A percentile compares a stretch with the other conserved stretches of the same genome.
Evolutionary conservation across 768 basidiomycete species (phyloP).

Genomic region (Glaciozyma martinii): DNA sequence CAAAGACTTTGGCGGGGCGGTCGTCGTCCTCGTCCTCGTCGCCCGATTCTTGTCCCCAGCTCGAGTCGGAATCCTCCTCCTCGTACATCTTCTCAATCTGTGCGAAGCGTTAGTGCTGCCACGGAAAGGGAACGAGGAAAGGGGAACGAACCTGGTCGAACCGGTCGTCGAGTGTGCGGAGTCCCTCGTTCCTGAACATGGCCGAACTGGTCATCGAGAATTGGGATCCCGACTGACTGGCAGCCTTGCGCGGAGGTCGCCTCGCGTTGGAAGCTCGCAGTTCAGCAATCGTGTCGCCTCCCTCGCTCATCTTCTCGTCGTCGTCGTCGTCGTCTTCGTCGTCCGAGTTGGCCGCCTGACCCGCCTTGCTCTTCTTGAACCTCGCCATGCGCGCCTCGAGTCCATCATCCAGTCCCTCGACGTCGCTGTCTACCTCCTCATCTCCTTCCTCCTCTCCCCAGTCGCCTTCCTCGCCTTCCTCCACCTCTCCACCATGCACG

Average conservation of each 20-base stretch:
- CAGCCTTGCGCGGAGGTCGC: slow-evolving; percentile 50
- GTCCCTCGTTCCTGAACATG: slow-evolving; percentile 82
- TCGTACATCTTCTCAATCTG: slow-evolving; percentile 75
- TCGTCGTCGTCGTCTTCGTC: slow-evolving; percentile 19
- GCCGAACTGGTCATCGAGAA: slow-evolving; percentile 97
- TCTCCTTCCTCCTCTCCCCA: slow-evolving; percentile 37
- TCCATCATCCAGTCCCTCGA: slow-evolving; percentile 35
- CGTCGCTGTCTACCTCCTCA: slow-evolving; percentile 31
- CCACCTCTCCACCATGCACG: slow-evolving; percentile 37
- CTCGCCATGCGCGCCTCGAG: slow-evolving; percentile 17
- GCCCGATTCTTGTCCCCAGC: slow-evolving; percentile 42
- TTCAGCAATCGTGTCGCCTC: slow-evolving; percentile 68
- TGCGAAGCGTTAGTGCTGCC: background rate
- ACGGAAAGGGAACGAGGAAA: too few relatives aligned
- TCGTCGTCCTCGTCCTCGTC: slow-evolving; percentile 41
- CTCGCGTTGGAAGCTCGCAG: slow-evolving; percentile 69
- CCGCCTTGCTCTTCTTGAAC: slow-evolving; percentile 18
- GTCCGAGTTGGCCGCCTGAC: background rate
- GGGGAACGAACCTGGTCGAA: slow-evolving; percentile 70
- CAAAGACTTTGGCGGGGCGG: slow-evolving; percentile 45
- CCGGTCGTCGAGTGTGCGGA: slow-evolving; percentile 79
- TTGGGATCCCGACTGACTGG: slow-evolving; percentile 49
- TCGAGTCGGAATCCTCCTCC: slow-evolving; percentile 46
- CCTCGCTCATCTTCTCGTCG: slow-evolving; percentile 48
- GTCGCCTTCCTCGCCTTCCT: slow-evolving; percentile 44